phyloP scores from a whole-genome alignment of 257 asterid species.

The Nicotiana benthamiana region DNA sequence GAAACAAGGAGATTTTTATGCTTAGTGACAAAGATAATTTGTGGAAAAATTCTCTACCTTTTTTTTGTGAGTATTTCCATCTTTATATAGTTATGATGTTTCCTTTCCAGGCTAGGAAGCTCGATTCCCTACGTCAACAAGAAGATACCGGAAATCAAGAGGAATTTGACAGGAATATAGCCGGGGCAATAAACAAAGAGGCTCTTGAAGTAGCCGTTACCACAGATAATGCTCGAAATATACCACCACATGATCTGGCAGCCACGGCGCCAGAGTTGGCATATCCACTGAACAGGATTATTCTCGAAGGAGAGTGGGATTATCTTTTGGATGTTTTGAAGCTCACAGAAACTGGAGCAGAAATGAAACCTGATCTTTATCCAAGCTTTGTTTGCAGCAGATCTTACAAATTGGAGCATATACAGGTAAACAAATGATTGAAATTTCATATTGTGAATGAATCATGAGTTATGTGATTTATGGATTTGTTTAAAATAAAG shows the following conservation, averaged over 20 bases:
- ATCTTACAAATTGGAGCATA: constrained; percentile 27
- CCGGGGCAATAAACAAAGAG: constrained; percentile 36
- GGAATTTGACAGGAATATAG: constrained; percentile 34
- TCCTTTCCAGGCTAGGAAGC: constrained; percentile 41
- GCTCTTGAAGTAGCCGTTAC: constrained; percentile 37
- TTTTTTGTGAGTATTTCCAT: neutral
- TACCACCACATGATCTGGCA: constrained; percentile 62
- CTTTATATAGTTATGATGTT: neutral
- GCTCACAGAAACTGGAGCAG: constrained; percentile 29
- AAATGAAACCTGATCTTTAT: constrained; percentile 30
- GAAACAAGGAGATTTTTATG: neutral
- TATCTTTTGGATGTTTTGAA: constrained; percentile 53
- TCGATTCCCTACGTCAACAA: constrained; percentile 28
- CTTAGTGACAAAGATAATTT: neutral
- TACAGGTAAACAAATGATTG: constrained; percentile 37
- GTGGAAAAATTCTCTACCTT: neutral
- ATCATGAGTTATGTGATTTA: neutral
- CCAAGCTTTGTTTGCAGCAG: constrained; percentile 81
- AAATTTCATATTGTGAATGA: neutral
- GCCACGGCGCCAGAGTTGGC: constrained; percentile 57
- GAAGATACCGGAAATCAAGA: constrained; percentile 35
- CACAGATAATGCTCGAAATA: constrained; percentile 27
- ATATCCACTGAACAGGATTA: constrained; percentile 74
- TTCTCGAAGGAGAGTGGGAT: constrained; percentile 82
- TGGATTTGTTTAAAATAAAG: neutral